Evolutionary conservation across 306 rosid genomes (phyloP).

Genomic region (Dryas octopetala): DNA sequence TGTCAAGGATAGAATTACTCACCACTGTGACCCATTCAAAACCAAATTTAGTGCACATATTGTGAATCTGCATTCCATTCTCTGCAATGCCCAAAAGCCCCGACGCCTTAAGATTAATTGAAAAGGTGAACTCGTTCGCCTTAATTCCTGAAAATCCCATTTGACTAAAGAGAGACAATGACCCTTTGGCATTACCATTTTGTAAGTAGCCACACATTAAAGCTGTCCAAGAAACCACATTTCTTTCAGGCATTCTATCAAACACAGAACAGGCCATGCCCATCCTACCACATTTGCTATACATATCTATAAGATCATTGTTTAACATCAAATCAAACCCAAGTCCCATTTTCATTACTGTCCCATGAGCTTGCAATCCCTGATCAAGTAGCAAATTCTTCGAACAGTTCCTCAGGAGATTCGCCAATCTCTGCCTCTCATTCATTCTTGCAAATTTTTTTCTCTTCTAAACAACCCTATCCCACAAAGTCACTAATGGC

Average conservation of each 20-base stretch:
- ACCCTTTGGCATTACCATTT: conserved; percentile 41
- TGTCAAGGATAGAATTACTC: conserved; percentile 57
- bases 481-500: conserved; percentile 23
- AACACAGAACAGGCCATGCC: conserved; percentile 38
- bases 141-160: conserved; percentile 37
- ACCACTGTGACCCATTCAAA: conserved; percentile 46
- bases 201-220: conserved; percentile 50
- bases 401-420: conserved; percentile 42
- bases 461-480: neutral
- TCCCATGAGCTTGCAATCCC: conserved; percentile 51
- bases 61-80: conserved; percentile 65
- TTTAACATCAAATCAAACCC: conserved; percentile 44
- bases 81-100: conserved; percentile 42
- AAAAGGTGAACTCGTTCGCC: conserved; percentile 58
- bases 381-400: conserved; percentile 35
- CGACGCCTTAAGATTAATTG: conserved; percentile 53
- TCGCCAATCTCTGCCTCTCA: conserved; percentile 36
- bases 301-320: conserved; percentile 58
- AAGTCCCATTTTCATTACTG: conserved; percentile 39
- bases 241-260: conserved; percentile 57
- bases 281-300: conserved; percentile 50
- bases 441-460: conserved; percentile 21
- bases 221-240: conserved; percentile 47
- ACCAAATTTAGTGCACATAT: conserved; percentile 51
- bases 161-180: conserved; percentile 39